Conservation (phyloP, 768 basidiomycete species). For the Dictyophora rubrovolvata region DNA sequence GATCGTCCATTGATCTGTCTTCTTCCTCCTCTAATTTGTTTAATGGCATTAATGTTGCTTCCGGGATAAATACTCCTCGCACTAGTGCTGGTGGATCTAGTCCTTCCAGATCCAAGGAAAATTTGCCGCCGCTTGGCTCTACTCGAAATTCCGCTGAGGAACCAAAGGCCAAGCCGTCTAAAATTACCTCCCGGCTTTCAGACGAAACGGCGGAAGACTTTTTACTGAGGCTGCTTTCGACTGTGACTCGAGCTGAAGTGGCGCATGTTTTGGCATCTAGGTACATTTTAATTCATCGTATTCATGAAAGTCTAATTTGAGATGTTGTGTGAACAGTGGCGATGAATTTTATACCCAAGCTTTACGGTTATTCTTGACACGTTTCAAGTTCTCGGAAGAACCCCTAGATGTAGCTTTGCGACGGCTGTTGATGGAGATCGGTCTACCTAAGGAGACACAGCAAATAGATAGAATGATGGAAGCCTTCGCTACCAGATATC, state of each 20-base stretch:
- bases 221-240: constrained; percentile 49
- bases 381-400: constrained; percentile 69
- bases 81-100: constrained; percentile 1
- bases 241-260: constrained; percentile 69
- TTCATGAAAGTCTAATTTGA: not conserved
- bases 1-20: not conserved
- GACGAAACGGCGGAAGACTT: constrained; percentile 67
- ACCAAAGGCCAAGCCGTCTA: not conserved
- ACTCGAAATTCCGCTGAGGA: not conserved
- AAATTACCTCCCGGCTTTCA: constrained; percentile 37
- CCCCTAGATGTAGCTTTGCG: constrained; percentile 90
- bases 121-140: not conserved
- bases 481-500: constrained; percentile 81
- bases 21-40: not conserved
- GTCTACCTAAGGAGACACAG: constrained; percentile 91
- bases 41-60: not conserved
- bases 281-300: constrained; percentile 29
- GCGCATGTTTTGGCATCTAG: constrained; percentile 72
- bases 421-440: constrained; percentile 80
- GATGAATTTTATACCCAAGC: constrained; percentile 63
- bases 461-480: constrained; percentile 98
- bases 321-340: constrained; percentile 33
- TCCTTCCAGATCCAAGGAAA: not conserved
- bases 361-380: constrained; percentile 58
- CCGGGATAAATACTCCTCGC: not conserved